These are phyloP conservation scores for Lodderomyces elongisporus DNA, from an alignment of 1,139 yeast species.

Conservation along the genomic window DNA sequence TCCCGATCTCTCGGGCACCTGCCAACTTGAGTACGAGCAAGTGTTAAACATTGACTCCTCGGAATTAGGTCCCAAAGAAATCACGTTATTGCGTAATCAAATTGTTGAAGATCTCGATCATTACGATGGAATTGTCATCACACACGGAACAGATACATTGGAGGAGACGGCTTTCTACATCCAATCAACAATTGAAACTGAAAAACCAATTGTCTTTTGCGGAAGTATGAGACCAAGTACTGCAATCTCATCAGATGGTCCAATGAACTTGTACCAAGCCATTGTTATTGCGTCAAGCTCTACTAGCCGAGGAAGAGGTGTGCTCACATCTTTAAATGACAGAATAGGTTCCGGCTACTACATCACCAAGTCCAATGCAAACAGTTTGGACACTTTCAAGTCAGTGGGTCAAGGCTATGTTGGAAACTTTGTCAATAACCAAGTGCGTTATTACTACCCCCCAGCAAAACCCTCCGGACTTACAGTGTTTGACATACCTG, in stretches of 20 bases:
- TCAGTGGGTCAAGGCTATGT: slow-evolving; percentile 64
- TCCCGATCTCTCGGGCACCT: slow-evolving; percentile 56
- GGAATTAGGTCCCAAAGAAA: slow-evolving; percentile 46
- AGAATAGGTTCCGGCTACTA: slow-evolving; percentile 66
- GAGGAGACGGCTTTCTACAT: slow-evolving; percentile 69
- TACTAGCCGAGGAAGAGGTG: slow-evolving; percentile 53
- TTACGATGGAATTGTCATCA: slow-evolving; percentile 56
- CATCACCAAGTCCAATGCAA: slow-evolving; percentile 66
- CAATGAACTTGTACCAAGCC: slow-evolving; percentile 68
- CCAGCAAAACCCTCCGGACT: slow-evolving; percentile 55
- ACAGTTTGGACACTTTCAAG: slow-evolving; percentile 64
- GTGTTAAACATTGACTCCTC: slow-evolving; percentile 62
- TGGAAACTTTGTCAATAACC: slow-evolving; percentile 65
- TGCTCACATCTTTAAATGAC: slow-evolving; percentile 61
- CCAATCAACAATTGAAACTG: slow-evolving; percentile 52
- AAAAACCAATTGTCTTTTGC: slow-evolving; percentile 60
- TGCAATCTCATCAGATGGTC: slow-evolving; percentile 66
- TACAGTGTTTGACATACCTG: slow-evolving; percentile 27
- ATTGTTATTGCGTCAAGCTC: slow-evolving; percentile 55
- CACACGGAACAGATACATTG: slow-evolving; percentile 71
- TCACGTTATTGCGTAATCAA: slow-evolving; percentile 32
- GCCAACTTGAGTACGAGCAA: slow-evolving; percentile 61
- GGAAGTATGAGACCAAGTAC: slow-evolving; percentile 75
- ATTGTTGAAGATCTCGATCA: slow-evolving; percentile 41
- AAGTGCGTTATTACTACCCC: slow-evolving; percentile 61